These are phyloP conservation scores for Pleodorina starrii DNA, from an alignment of 139 green algal species.

Conservation along the genomic window DNA sequence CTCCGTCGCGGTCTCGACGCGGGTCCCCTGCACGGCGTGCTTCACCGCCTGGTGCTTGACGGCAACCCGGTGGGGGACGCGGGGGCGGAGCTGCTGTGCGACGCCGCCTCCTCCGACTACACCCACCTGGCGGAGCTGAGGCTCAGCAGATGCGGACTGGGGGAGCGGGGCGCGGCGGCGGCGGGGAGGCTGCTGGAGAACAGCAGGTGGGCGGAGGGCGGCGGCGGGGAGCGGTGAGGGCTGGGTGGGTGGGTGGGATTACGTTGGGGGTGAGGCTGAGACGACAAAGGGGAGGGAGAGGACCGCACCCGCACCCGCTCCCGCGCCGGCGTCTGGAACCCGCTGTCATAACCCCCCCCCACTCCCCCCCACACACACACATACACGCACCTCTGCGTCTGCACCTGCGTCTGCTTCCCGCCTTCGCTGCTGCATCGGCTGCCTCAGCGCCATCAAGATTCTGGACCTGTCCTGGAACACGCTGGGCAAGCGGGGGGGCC, in stretches of 20 bases:
- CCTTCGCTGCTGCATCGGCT: no score
- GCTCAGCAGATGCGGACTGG: conserved; percentile 16
- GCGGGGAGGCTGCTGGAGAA: neutral
- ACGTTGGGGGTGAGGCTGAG: neutral
- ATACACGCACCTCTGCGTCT: no score
- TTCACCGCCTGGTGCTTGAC: conserved; percentile 48
- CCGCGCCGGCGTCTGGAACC: no score
- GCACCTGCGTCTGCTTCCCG: no score
- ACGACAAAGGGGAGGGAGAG: neutral
- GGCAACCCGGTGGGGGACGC: conserved; percentile 58
- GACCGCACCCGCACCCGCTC: no score
- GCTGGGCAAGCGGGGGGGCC: conserved; percentile 53
- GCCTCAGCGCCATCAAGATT: conserved; percentile 52
- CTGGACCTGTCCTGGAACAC: conserved; percentile 70
- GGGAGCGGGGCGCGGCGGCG: conserved; percentile 26
- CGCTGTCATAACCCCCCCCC: no score
- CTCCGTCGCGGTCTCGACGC: conserved; percentile 10
- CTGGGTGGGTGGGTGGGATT: neutral
- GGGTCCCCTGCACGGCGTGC: conserved; percentile 26
- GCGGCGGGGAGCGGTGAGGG: neutral
- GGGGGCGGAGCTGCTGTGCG: conserved; percentile 56
- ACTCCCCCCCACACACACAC: no score
- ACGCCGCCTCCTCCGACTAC: conserved; percentile 45
- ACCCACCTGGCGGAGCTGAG: conserved; percentile 26
- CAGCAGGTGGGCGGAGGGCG: conserved; percentile 17